Evolutionary conservation across 2,329 filamentous ascomycete genomes (phyloP), one percentile per base, ranked within the genome.

Genomic region (Podosphaera leucotricha): DNA sequence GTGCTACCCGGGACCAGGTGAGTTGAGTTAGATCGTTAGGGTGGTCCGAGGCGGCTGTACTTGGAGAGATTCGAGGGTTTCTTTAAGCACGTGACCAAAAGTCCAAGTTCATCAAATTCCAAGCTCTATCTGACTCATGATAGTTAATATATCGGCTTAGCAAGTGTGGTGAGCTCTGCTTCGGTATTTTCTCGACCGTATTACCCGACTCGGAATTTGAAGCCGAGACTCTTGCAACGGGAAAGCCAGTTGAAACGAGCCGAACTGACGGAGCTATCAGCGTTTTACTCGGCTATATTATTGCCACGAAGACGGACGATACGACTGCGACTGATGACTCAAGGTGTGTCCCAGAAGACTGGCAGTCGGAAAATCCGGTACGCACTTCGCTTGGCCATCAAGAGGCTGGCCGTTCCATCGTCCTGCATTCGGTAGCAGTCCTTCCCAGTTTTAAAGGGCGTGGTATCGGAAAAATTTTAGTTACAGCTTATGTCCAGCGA

Each of bases 401-500:
- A 52, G 73, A 83, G 46, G 64, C 66, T 15, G 84, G 84, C 35
- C 63, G 74, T 38, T 92, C 82, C 0, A 68, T 93, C 45, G 82
- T 75, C 45, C 63, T 93, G 42, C 86, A 94, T 61, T 87, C 81
- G 0, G 67, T 94, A 4, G 82, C 80, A 16, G 77, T 93, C 5
- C 66, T 80, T 44, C 83, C 82, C 0, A 71, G 76, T 47, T 73
- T 84, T 46, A 82, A 90, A 50, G 67, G 72, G 28, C 73, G 75
- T 46, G 80, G 82, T 1, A 65, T 92, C 2, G 86, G 81, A 15
- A 75, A 71, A 49, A 74, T 77, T 18, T 62, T 92, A 47, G 66
- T 92, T 63, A 77, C 73, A 59, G 70, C 77, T 2, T 93, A 85
- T 55, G 67, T 86, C 45, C 77, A 86, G 57, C 71, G 81, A 44